Conservation (phyloP, 805 yeast genomes). For the Suhomyces vadensis region DNA sequence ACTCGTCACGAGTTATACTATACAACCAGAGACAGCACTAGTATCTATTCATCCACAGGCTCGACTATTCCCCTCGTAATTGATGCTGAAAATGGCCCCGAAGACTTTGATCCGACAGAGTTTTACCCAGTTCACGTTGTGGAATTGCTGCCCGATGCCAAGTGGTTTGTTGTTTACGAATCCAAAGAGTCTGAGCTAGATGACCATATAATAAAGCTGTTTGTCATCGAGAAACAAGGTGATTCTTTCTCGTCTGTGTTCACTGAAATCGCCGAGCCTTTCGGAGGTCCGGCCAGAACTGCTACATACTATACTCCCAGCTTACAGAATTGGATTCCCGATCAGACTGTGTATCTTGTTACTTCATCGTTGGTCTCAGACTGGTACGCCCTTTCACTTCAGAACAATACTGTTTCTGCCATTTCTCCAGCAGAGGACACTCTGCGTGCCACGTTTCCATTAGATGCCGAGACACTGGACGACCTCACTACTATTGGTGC, state of each 20-base stretch:
- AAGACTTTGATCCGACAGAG: not conserved
- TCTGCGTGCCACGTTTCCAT: constrained; percentile 71
- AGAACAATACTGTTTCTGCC: constrained; percentile 11
- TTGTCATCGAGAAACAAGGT: constrained; percentile 17
- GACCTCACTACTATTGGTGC: constrained; percentile 76
- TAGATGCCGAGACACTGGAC: constrained; percentile 61
- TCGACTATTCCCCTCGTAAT: too few relatives aligned
- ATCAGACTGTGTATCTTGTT: constrained; percentile 36
- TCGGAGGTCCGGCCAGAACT: constrained; percentile 40
- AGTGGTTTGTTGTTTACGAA: constrained; percentile 27
- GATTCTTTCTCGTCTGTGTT: not conserved
- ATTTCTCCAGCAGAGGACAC: constrained; percentile 59
- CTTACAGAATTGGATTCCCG: constrained; percentile 43
- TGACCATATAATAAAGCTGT: constrained; percentile 29
- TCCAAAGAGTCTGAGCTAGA: constrained; percentile 25
- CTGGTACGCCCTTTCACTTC: constrained; percentile 7
- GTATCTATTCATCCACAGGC: not conserved
- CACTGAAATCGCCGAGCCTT: constrained; percentile 53
- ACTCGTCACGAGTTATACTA: too few relatives aligned
- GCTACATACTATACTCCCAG: constrained; percentile 46
- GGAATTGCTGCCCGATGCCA: constrained; percentile 1
- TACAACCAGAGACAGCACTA: not conserved
- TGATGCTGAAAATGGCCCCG: not conserved
- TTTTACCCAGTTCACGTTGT: constrained; percentile 1
- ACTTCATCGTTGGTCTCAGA: constrained; percentile 67